Base-by-base conservation (phyloP, 495 filamentous ascomycete species). In the Lasiosphaeria miniovina region DNA sequence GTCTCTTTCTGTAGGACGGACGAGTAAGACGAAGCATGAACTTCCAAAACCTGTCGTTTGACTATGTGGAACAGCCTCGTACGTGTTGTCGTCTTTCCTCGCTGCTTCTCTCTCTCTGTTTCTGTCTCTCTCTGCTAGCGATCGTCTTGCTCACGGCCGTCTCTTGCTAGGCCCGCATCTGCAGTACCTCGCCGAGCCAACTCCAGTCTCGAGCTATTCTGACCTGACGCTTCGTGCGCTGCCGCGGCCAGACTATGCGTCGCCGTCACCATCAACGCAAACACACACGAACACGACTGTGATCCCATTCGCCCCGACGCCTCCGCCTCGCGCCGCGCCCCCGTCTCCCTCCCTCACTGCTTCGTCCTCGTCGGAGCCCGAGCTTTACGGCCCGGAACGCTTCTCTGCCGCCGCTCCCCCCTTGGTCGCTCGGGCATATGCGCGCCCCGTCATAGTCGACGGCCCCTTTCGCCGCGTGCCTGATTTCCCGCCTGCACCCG, bases 321-420 rank as follows among this genome's bases (percentile, higher is more conserved):
- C 72, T 35, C 67, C 67, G 9, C 68, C 57, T 38, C 50, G 48
- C 33, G 33, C 36, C 12, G 12, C 43, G 43, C 43, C 12, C 43
- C 43, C 43, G 43, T 46, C 43, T n/a, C 43, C 43, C 52, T 1
- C 24, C 24, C 24, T 24, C 24, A 24, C 24, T 24, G 24, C 24
- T 24, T 24, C 24, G 24, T 36, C 51, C 11, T 48, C 55, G 7
- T 74, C 76, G 33, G 67, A 74, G 36, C 63, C 69, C 49, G 73
- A 76, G 55, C 52, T 70, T 12, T 71, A 75, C 62, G 71, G 69
- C 4, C 66, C 69, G 6, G 71, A 73, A 34, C 65, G 70, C 41
- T 66, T 70, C 31, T 71, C 65, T 24, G 24, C 24, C 24, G 24
- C 24, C 61, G 69, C 63, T 4, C 61, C 68, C 36, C 68, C 61